phyloP scores from a whole-genome alignment of 345 rosid species.

The Eucalyptus curtisii region DNA sequence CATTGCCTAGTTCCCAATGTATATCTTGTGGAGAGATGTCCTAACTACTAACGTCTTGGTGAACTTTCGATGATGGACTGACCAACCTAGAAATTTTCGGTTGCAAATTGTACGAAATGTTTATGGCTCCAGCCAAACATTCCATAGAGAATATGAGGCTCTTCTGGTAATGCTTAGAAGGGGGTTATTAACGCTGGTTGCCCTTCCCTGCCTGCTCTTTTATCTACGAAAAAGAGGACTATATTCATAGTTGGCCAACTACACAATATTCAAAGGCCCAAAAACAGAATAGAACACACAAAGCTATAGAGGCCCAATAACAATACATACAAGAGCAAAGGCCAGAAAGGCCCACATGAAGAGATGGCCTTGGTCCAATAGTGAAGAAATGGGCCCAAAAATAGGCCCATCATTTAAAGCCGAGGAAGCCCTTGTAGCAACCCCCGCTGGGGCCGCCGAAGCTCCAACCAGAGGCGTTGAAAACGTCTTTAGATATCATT shows the following conservation, averaged over 20 bases:
- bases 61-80: not conserved
- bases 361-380: not conserved
- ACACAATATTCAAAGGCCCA: not conserved
- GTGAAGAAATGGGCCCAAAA: not conserved
- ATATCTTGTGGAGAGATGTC: not conserved
- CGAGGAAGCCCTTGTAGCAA: not conserved
- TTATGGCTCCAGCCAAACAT: not conserved
- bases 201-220: not conserved
- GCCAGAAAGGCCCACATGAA: not conserved
- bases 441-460: not conserved
- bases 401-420: not conserved
- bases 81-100: not conserved
- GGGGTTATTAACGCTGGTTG: not conserved
- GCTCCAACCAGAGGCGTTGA: not conserved
- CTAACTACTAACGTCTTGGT: accelerated
- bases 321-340: not conserved
- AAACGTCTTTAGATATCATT: too few relatives aligned
- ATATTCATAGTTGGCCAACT: not conserved
- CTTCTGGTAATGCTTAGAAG: not conserved
- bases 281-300: not conserved
- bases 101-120: not conserved
- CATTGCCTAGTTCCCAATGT: not conserved
- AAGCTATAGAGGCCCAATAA: not conserved
- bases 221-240: not conserved
- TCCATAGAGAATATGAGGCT: not conserved